Evolutionary conservation across 164 flowering plant genomes (phyloP), one percentile per base, ranked within the genome.

Genomic region (Stephania japonica): DNA sequence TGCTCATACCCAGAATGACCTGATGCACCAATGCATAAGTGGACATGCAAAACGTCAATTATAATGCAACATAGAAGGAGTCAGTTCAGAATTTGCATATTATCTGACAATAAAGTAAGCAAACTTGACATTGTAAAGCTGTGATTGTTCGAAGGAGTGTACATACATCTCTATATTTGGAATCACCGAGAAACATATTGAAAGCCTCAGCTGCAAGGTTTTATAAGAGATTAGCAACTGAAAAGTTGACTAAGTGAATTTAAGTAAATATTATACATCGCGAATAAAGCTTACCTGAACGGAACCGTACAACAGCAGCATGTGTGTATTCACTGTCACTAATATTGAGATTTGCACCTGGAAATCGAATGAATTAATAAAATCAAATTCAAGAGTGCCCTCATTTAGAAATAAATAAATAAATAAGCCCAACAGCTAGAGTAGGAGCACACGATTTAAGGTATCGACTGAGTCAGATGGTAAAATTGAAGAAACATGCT

Each of bases 221-320:
- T 18, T 12, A 53, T 70, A 21, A 32, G 25, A 59, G 41, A 38
- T 70, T 18, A 53, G 72, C 23, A 18, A 27, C 73, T 32, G 59
- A 50, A 0, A 43, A 44, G 62, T 70, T 49, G 24, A 43, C 7
- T 10, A n/a, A 18, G 62, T 19, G 62, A 23, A 69, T 25, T 38
- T n/a, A 66, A 66, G 42, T 70, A 68, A 38, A 65, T n/a, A 70
- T 19, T 62, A 68, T 4, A 43, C 26, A 50, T 73, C 4, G 49
- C 23, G 16, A 74, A 74, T 16, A 82, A 38, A 72, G 49, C 87
- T 82, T 70, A 91, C 96, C n/a, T 77, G 98, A 89, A 61, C 92
- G 91, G 78, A 94, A 90, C 63, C 97, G 86, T 75, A 86, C 85
- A 71, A 90, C 90, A 16, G 81, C 81, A 19, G 77, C 92, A 82